Conservation (phyloP, 2,329 filamentous ascomycete species). For the Penicillium janthinellum region DNA sequence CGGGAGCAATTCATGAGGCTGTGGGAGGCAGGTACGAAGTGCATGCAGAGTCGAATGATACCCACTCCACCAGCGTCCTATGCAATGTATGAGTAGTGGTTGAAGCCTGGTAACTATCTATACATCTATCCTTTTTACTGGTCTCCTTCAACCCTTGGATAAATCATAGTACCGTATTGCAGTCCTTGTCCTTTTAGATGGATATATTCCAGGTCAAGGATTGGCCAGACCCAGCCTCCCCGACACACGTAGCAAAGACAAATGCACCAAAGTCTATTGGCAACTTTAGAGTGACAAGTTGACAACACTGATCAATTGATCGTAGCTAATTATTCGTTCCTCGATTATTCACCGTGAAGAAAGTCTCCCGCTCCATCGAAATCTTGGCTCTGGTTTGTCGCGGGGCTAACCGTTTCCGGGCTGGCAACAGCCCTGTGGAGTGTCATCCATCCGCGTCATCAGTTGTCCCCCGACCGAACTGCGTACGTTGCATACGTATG, state of each 20-base stretch:
- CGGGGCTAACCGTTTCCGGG: slow-evolving; percentile 4
- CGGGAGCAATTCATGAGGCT: neutral
- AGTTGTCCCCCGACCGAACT: neutral
- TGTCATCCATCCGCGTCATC: slow-evolving; percentile 28
- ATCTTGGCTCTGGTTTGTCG: neutral
- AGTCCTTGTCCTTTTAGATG: too few species aligned
- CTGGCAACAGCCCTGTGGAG: slow-evolving; percentile 12
- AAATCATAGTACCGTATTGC: too few species aligned
- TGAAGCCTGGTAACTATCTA: too few species aligned
- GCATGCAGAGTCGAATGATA: too few species aligned
- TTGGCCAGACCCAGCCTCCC: too few species aligned
- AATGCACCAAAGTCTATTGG: neutral
- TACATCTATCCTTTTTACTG: too few species aligned
- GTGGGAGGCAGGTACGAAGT: too few species aligned
- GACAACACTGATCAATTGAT: neutral
- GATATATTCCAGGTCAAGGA: too few species aligned
- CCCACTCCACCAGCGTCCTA: too few species aligned
- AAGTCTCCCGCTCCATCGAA: neutral
- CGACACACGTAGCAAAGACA: too few species aligned
- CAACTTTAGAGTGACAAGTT: neutral
- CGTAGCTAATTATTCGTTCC: neutral
- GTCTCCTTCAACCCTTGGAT: too few species aligned
- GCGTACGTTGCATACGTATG: slow-evolving; percentile 21
- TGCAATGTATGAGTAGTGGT: too few species aligned
- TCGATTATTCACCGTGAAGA: neutral